Conservation (phyloP, 352 stramenopile species). For the Globisporangium cederbergense region DNA sequence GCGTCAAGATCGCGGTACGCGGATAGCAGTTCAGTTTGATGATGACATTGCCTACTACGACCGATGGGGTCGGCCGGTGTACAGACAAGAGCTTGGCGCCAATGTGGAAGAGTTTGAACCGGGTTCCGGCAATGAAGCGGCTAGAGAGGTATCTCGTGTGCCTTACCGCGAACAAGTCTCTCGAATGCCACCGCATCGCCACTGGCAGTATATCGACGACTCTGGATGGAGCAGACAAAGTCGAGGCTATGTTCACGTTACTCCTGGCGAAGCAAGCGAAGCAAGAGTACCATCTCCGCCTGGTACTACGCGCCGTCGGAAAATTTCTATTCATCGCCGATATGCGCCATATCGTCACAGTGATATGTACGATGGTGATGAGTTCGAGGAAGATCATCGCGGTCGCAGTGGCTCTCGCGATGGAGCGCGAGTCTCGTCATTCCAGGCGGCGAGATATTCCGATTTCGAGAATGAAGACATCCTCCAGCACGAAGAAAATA, state of each 20-base stretch:
- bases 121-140: neutral
- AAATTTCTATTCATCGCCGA: neutral
- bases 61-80: conserved; percentile 16
- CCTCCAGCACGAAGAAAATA: conserved; percentile 16
- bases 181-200: conserved; percentile 3
- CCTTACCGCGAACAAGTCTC: conserved; percentile 4
- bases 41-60: conserved; percentile 15
- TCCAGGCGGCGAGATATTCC: conserved; percentile 1
- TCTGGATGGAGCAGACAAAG: conserved; percentile 11
- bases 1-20: neutral
- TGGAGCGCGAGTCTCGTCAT: neutral
- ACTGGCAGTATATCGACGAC: conserved; percentile 12
- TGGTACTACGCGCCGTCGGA: neutral
- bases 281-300: neutral
- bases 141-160: neutral
- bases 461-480: conserved; percentile 11
- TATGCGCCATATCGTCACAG: conserved; percentile 7
- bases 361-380: neutral
- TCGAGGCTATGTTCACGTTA: conserved; percentile 6
- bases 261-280: neutral
- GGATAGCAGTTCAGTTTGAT: conserved; percentile 2
- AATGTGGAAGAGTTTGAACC: conserved; percentile 1
- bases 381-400: neutral
- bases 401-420: neutral
- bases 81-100: conserved; percentile 2